Conservation (phyloP, 2,329 filamentous ascomycete species). For the Diplodia corticola region DNA sequence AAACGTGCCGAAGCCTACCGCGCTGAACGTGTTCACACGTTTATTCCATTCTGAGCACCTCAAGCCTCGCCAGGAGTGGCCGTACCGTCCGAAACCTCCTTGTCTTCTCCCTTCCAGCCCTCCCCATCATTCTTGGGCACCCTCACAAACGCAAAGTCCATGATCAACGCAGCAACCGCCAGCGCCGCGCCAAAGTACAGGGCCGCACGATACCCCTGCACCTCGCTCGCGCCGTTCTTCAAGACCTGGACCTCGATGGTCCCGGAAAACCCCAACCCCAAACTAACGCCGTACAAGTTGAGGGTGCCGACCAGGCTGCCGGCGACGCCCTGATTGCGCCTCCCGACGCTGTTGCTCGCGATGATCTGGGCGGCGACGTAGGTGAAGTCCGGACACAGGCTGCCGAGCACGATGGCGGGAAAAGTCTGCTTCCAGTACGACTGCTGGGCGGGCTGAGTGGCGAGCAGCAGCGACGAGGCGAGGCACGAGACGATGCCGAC, state of each 20-base stretch:
- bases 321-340: constrained; percentile 54
- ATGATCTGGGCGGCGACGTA: constrained; percentile 55
- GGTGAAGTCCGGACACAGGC: constrained; percentile 52
- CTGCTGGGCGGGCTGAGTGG: constrained; percentile 24
- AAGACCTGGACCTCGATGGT: constrained; percentile 39
- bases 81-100: too few species aligned
- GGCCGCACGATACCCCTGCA: constrained; percentile 37
- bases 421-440: constrained; percentile 20
- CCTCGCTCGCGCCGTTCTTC: constrained; percentile 23
- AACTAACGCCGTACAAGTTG: constrained; percentile 45
- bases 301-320: constrained; percentile 52
- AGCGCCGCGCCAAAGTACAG: constrained; percentile 37
- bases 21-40: too few species aligned
- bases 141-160: constrained; percentile 36
- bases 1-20: too few species aligned
- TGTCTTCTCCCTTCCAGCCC: neutral
- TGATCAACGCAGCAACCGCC: constrained; percentile 31
- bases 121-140: constrained; percentile 38
- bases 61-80: too few species aligned
- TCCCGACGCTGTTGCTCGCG: constrained; percentile 53
- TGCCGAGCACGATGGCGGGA: constrained; percentile 34
- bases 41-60: too few species aligned
- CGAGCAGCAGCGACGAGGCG: constrained; percentile 23
- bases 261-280: constrained; percentile 48
- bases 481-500: constrained; percentile 23